Conservation (phyloP, 192 early-diverging fungal genomes). For the Gonapodya prolifera region DNA sequence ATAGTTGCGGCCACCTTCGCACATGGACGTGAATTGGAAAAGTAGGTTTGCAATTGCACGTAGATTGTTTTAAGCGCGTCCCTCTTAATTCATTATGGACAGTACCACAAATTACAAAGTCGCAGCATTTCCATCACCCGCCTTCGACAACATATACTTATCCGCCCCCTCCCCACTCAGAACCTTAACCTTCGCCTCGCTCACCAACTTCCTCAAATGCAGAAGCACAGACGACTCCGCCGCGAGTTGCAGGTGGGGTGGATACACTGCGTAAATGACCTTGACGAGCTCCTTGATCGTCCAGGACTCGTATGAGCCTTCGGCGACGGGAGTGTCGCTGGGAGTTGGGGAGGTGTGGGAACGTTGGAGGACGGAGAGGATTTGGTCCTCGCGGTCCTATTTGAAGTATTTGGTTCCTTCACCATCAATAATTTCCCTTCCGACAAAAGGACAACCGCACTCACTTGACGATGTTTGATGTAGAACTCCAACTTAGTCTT, state of each 20-base stretch:
- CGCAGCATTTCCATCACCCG: too few relatives aligned
- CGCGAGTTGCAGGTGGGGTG: constrained; percentile 26
- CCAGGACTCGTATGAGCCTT: constrained; percentile 9
- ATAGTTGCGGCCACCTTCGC: too few relatives aligned
- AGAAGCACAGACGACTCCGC: constrained; percentile 35
- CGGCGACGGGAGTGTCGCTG: background rate
- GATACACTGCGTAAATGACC: constrained; percentile 40
- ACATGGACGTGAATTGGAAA: too few relatives aligned
- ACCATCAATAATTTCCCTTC: background rate
- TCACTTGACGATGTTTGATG: constrained; percentile 52
- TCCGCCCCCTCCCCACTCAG: background rate
- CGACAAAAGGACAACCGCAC: background rate
- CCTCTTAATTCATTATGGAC: too few relatives aligned
- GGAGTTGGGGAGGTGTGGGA: background rate
- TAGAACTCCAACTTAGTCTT: constrained; percentile 54
- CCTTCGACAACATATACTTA: too few relatives aligned
- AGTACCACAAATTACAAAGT: too few relatives aligned
- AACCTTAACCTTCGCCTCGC: constrained; percentile 25
- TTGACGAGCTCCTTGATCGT: constrained; percentile 34
- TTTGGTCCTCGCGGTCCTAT: constrained; percentile 59
- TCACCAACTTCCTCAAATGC: constrained; percentile 39
- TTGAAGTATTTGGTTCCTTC: too few relatives aligned
- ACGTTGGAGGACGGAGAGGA: constrained; percentile 31
- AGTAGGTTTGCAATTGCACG: too few relatives aligned
- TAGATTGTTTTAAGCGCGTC: too few relatives aligned